These are phyloP conservation scores for Torrubiella hemipterigena DNA, from an alignment of 2,329 filamentous ascomycete genomes.

Conservation along the genomic window DNA sequence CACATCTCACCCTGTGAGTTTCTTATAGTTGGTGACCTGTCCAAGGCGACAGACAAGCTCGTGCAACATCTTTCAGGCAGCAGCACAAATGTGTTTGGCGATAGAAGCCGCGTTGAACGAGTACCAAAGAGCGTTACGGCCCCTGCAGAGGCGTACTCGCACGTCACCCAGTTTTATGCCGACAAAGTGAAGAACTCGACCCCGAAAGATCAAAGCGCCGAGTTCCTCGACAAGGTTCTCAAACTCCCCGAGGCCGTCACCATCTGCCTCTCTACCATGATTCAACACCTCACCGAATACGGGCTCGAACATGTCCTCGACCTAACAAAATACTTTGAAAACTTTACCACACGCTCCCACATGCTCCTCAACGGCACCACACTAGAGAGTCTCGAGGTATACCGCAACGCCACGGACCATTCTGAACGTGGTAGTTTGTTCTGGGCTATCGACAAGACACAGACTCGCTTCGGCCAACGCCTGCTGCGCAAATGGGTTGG, in stretches of 20 bases:
- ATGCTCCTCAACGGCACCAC: slow-evolving; percentile 97
- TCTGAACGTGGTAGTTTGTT: slow-evolving; percentile 79
- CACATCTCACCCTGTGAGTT: slow-evolving; percentile 96
- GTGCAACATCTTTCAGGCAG: slow-evolving; percentile 81
- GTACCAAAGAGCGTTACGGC: slow-evolving; percentile 67
- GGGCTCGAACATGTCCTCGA: slow-evolving; percentile 92
- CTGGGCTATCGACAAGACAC: slow-evolving; percentile 89
- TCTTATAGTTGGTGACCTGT: slow-evolving; percentile 80
- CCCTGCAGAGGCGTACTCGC: slow-evolving; percentile 73
- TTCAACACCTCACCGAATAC: slow-evolving; percentile 82
- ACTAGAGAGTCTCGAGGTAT: slow-evolving; percentile 85
- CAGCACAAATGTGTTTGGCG: slow-evolving; percentile 84
- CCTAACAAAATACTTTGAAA: slow-evolving; percentile 92
- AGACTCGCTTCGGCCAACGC: slow-evolving; percentile 78
- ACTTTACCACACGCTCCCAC: slow-evolving; percentile 85
- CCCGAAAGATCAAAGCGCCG: slow-evolving; percentile 42
- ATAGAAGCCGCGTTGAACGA: slow-evolving; percentile 75
- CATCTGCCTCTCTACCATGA: slow-evolving; percentile 92
- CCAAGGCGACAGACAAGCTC: slow-evolving; percentile 84
- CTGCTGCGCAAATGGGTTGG: slow-evolving; percentile 92
- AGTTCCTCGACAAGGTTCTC: slow-evolving; percentile 75
- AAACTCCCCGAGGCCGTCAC: slow-evolving; percentile 76
- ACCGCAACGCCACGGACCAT: slow-evolving; percentile 86
- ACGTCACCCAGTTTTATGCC: slow-evolving; percentile 88
- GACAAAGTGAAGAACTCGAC: slow-evolving; percentile 59